Evolutionary conservation across 331 rosid species (phyloP).

Genomic region (Phaseolus coccineus): DNA sequence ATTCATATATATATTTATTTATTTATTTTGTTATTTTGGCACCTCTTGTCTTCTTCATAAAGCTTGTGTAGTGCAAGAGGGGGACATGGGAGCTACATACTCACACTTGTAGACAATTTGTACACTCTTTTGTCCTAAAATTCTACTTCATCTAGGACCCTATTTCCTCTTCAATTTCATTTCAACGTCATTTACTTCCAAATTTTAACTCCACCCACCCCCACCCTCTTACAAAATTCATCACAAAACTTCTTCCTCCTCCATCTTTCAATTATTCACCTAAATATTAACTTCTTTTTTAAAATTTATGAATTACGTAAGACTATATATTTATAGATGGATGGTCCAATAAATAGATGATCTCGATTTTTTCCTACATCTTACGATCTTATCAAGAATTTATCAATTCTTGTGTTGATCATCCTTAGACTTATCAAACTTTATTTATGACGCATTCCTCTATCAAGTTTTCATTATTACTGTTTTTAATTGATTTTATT

Average conservation of each 20-base stretch:
- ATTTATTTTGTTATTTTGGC: slow-evolving; percentile 47
- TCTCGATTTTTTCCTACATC: too few relatives aligned
- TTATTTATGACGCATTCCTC: too few relatives aligned
- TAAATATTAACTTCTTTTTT: too few relatives aligned
- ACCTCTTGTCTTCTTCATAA: slow-evolving; percentile 54
- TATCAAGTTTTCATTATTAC: too few relatives aligned
- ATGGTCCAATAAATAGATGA: too few relatives aligned
- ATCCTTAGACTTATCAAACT: too few relatives aligned
- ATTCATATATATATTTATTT: not conserved
- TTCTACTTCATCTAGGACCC: slow-evolving; percentile 60
- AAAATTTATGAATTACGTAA: too few relatives aligned
- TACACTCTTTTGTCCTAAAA: slow-evolving; percentile 58
- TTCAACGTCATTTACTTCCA: slow-evolving; percentile 29
- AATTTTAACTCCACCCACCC: slow-evolving; percentile 30
- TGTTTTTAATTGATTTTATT: too few relatives aligned
- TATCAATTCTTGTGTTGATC: too few relatives aligned
- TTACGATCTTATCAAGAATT: too few relatives aligned
- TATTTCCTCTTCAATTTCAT: slow-evolving; percentile 43
- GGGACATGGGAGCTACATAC: slow-evolving; percentile 63
- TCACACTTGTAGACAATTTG: slow-evolving; percentile 59
- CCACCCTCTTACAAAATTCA: slow-evolving; percentile 2
- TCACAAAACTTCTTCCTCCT: slow-evolving; percentile 21
- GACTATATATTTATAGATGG: too few relatives aligned
- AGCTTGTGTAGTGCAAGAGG: slow-evolving; percentile 66
- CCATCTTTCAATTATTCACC: not conserved